A percentile compares a stretch with the other conserved stretches of the same genome.
Conservation (phyloP, 805 yeast genomes). For the Zygoascus bituminiphila region DNA sequence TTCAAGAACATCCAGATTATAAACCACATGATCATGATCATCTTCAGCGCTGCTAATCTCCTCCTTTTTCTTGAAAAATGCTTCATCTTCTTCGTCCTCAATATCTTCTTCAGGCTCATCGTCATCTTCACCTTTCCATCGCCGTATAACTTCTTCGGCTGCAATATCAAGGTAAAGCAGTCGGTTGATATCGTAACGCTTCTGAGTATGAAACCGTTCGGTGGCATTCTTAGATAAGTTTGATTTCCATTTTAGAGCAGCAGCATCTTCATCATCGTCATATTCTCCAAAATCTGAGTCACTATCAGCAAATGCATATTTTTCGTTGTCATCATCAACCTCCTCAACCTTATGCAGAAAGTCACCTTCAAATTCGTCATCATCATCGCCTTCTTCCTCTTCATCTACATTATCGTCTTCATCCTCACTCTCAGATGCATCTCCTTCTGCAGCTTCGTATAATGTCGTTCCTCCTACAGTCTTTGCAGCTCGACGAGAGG, state of each 20-base stretch:
- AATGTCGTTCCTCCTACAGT: slow-evolving; percentile 26
- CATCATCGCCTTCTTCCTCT: slow-evolving; percentile 16
- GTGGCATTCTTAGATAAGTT: slow-evolving; percentile 44
- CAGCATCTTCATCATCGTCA: slow-evolving; percentile 26
- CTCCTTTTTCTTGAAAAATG: slow-evolving; percentile 25
- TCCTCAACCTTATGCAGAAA: slow-evolving; percentile 11
- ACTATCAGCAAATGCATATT: slow-evolving; percentile 38
- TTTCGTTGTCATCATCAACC: slow-evolving; percentile 36
- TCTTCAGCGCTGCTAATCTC: slow-evolving; percentile 7
- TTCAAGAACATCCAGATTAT: slow-evolving; percentile 11
- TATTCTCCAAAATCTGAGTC: slow-evolving; percentile 37
- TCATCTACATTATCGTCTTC: slow-evolving; percentile 27
- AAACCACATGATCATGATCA: slow-evolving; percentile 15
- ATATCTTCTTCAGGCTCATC: slow-evolving; percentile 21
- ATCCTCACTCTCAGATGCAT: slow-evolving; percentile 11
- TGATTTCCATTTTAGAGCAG: slow-evolving; percentile 26
- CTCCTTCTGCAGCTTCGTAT: slow-evolving; percentile 38
- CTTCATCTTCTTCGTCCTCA: slow-evolving; percentile 26
- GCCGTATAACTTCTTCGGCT: slow-evolving; percentile 38
- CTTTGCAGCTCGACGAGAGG: slow-evolving; percentile 51
- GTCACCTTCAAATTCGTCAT: slow-evolving; percentile 17
- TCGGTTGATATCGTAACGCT: slow-evolving; percentile 73
- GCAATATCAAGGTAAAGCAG: slow-evolving; percentile 71
- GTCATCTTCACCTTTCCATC: slow-evolving; percentile 24
- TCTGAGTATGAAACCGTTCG: slow-evolving; percentile 45